phyloP scores from a whole-genome alignment of 2,329 filamentous ascomycete genomes.

The Verticillium nubilum region DNA sequence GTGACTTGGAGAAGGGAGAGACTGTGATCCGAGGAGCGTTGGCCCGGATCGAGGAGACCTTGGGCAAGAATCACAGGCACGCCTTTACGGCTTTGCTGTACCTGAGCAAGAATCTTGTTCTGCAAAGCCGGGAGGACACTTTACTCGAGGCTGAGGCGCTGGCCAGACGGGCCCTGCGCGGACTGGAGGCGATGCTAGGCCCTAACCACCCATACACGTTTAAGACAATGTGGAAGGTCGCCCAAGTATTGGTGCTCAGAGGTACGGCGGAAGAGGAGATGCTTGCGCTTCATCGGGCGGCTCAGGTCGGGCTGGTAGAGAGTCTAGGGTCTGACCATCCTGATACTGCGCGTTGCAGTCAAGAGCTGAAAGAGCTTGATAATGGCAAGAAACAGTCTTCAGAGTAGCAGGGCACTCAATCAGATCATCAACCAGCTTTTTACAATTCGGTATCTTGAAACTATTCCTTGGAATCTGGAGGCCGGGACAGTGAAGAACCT shows the following conservation, averaged over 20 bases:
- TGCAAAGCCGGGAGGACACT: background rate
- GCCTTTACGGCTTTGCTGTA: background rate
- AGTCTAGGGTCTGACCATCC: background rate
- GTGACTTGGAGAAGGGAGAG: background rate
- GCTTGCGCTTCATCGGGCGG: background rate
- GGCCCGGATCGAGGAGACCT: background rate
- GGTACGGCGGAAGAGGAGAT: background rate
- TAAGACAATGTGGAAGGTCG: slow-evolving; percentile 1
- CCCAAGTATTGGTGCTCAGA: background rate
- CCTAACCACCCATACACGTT: background rate
- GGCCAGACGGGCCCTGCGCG: background rate
- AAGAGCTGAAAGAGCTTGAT: background rate
- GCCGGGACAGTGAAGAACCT: too few relatives aligned
- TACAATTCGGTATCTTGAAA: too few relatives aligned
- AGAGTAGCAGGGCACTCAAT: too few relatives aligned
- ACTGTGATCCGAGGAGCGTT: background rate
- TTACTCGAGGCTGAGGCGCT: background rate
- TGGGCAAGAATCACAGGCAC: background rate
- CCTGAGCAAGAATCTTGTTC: background rate
- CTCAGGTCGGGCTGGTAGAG: background rate
- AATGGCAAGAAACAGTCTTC: background rate
- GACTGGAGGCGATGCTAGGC: background rate
- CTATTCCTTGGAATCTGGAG: too few relatives aligned
- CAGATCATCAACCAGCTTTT: too few relatives aligned
- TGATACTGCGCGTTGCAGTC: background rate